Conservation (phyloP, 2,329 filamentous ascomycete genomes). For the Aspergillus awamori region DNA sequence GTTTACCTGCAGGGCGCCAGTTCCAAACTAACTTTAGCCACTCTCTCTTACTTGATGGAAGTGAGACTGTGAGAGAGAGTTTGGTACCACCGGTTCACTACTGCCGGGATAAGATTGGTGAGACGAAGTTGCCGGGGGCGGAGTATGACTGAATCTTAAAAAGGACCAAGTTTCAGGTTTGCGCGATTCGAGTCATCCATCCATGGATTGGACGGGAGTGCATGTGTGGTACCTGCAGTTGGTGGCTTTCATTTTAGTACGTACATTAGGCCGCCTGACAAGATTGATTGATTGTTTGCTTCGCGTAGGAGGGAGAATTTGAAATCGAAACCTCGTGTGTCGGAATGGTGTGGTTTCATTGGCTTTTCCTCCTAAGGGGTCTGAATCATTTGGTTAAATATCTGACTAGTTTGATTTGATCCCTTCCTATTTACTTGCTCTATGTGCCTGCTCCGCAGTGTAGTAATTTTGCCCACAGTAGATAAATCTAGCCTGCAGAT, state of each 20-base stretch:
- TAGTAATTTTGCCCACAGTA: too few relatives aligned
- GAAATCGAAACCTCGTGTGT: constrained; percentile 1
- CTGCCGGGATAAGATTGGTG: neutral
- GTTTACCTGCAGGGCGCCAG: neutral
- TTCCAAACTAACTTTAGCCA: neutral
- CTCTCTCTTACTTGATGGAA: neutral
- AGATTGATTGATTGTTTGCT: neutral
- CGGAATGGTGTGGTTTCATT: neutral
- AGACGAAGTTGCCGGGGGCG: neutral
- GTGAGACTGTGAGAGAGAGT: neutral
- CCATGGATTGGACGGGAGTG: neutral
- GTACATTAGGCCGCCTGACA: neutral
- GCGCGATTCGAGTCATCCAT: neutral
- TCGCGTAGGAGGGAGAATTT: neutral
- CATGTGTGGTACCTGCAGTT: neutral
- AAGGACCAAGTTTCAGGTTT: neutral
- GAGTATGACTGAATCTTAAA: neutral
- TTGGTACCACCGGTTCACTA: neutral
- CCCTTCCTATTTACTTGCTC: too few relatives aligned
- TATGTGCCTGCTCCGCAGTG: too few relatives aligned
- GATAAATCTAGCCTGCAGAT: too few relatives aligned
- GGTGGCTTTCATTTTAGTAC: neutral
- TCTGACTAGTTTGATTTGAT: too few relatives aligned
- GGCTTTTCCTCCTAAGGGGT: neutral
- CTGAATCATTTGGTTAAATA: neutral